phyloP scores from a whole-genome alignment of 2,329 filamentous ascomycete genomes.

The Colletotrichum tropicicola region DNA sequence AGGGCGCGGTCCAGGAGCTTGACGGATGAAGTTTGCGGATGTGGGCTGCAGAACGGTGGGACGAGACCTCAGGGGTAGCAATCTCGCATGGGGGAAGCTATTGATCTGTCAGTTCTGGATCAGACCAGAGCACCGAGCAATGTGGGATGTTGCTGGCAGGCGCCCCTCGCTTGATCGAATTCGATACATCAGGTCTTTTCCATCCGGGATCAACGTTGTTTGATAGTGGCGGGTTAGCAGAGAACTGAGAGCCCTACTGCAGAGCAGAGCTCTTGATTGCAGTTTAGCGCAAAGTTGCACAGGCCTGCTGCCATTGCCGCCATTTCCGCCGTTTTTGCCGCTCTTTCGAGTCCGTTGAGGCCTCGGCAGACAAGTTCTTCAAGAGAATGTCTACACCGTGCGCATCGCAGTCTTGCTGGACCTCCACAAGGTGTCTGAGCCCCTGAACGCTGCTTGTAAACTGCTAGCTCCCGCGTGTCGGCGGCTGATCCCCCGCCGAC shows the following conservation, averaged over 20 bases:
- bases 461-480: slow-evolving; percentile 10
- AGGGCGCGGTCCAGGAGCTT: background rate
- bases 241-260: background rate
- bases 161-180: background rate
- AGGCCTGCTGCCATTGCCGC: too few relatives aligned
- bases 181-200: background rate
- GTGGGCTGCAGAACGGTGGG: background rate
- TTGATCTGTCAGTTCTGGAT: slow-evolving; percentile 7
- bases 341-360: too few relatives aligned
- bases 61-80: background rate
- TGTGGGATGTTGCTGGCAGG: background rate
- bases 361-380: background rate
- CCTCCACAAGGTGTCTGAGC: background rate
- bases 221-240: background rate
- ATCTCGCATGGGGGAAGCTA: slow-evolving; percentile 3
- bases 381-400: background rate
- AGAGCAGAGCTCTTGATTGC: background rate
- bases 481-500: slow-evolving; percentile 4
- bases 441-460: background rate
- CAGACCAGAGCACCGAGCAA: background rate
- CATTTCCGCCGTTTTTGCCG: too few relatives aligned
- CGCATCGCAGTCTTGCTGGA: background rate
- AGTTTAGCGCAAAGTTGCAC: background rate
- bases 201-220: background rate
- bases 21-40: background rate